phyloP scores from a whole-genome alignment of 306 rosid genomes.

The Vigna unguiculata region DNA sequence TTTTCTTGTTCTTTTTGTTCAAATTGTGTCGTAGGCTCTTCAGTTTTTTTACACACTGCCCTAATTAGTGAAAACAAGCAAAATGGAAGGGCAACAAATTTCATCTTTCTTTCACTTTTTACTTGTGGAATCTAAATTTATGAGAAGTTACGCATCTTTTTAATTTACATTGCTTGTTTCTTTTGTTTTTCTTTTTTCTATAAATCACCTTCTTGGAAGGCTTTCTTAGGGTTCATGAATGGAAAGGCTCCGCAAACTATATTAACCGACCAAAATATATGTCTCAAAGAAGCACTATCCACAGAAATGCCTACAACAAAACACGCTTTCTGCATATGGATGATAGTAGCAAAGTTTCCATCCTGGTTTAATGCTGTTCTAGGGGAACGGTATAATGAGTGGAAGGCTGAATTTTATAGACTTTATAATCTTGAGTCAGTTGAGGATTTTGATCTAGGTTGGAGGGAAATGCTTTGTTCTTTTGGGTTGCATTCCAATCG shows the following conservation, averaged over 20 bases:
- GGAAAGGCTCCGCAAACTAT: constrained; percentile 95
- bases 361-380: constrained; percentile 97
- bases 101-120: constrained; percentile 14
- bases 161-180: constrained; percentile 47
- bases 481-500: constrained; percentile 88
- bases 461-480: constrained; percentile 91
- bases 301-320: constrained; percentile 77
- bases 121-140: constrained; percentile 6
- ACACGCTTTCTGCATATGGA: constrained; percentile 96
- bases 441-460: constrained; percentile 89
- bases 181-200: constrained; percentile 14
- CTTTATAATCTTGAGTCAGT: constrained; percentile 83
- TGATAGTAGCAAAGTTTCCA: constrained; percentile 96
- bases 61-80: constrained; percentile 31
- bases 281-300: constrained; percentile 91
- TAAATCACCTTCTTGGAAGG: constrained; percentile 66
- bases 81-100: constrained; percentile 16
- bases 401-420: constrained; percentile 92
- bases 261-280: constrained; percentile 87
- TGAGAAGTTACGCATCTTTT: constrained; percentile 34
- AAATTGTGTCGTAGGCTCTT: constrained; percentile 22
- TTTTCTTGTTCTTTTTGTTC: constrained; percentile 33
- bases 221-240: constrained; percentile 84
- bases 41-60: constrained; percentile 5
- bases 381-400: constrained; percentile 95